These are phyloP conservation scores for Adansonia rubrostipa DNA, from an alignment of 441 rosid species.

Conservation along the genomic window DNA sequence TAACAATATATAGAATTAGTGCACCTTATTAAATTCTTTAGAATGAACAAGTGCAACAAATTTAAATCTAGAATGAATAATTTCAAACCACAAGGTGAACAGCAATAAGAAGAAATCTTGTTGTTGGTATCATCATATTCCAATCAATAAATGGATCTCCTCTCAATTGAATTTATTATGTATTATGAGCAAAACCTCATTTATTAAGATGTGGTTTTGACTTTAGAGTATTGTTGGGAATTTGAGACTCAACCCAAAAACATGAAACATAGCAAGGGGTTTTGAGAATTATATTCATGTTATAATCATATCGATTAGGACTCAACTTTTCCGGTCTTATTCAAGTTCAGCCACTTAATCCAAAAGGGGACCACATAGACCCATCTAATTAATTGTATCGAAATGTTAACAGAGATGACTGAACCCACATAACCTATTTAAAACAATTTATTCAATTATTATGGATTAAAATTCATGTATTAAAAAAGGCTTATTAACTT, in stretches of 20 bases:
- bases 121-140: neutral
- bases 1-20: neutral
- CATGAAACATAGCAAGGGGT: neutral
- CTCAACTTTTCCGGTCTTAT: neutral
- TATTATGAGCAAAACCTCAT: neutral
- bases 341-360: neutral
- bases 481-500: neutral
- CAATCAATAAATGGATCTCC: neutral
- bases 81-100: neutral
- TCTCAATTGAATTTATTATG: neutral
- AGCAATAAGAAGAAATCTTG: neutral
- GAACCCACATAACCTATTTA: neutral
- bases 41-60: neutral
- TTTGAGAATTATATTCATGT: neutral
- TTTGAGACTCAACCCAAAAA: neutral
- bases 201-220: neutral
- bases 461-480: neutral
- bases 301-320: neutral
- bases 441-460: constrained; percentile 6
- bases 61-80: neutral
- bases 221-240: neutral
- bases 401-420: neutral
- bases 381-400: constrained; percentile 2
- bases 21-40: neutral
- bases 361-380: neutral